These are phyloP conservation scores for Neopestalotiopsis rosae DNA, from an alignment of 2,329 filamentous ascomycete genomes.

Conservation along the genomic window DNA sequence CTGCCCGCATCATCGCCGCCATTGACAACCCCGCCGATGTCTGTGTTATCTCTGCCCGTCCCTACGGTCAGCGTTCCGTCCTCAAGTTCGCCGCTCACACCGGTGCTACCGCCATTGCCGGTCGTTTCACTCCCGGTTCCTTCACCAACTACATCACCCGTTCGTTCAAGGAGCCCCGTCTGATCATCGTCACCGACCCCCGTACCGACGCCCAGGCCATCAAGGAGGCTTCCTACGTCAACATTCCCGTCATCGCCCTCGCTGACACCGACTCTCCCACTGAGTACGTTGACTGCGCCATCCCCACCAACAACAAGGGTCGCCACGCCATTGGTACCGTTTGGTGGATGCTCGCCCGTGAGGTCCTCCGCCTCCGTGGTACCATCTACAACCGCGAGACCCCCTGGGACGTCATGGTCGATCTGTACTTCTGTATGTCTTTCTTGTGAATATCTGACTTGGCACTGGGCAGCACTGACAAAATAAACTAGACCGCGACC, in stretches of 20 bases:
- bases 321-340: conserved; percentile 97
- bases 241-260: conserved; percentile 99
- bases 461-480: conserved; percentile 23
- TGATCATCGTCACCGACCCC: conserved; percentile 99
- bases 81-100: conserved; percentile 99
- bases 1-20: conserved; percentile 97
- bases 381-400: conserved; percentile 95
- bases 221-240: conserved; percentile 99
- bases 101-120: conserved; percentile 95
- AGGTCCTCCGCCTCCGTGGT: conserved; percentile 98
- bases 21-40: conserved; percentile 99
- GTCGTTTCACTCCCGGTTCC: conserved; percentile 99
- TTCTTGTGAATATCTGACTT: not conserved
- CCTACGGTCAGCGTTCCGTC: conserved; percentile 98
- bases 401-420: conserved; percentile 99
- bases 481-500: conserved; percentile 78
- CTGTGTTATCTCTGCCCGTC: conserved; percentile 98
- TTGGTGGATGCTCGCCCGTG: conserved; percentile 99
- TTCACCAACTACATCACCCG: conserved; percentile 99
- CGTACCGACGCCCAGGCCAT: conserved; percentile 99
- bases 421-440: conserved; percentile 94
- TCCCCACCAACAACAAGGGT: conserved; percentile 99
- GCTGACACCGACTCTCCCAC: conserved; percentile 99
- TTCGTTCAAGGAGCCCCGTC: conserved; percentile 99
- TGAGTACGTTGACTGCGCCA: conserved; percentile 99